phyloP scores from a whole-genome alignment of 805 yeast genomes.

The Lachancea thermotolerans region DNA sequence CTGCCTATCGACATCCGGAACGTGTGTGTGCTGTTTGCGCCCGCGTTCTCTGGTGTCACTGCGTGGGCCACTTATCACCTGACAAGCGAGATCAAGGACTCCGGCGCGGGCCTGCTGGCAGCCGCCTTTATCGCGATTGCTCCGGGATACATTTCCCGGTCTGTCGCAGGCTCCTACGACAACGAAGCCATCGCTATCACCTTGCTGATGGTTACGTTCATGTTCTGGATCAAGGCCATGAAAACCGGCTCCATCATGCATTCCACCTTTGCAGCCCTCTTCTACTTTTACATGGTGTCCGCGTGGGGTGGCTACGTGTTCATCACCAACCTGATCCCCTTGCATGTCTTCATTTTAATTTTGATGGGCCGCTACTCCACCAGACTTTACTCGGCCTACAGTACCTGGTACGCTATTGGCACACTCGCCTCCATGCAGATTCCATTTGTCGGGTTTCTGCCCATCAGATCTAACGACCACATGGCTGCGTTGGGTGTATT shows the following conservation, averaged over 20 bases:
- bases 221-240: constrained; percentile 90
- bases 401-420: constrained; percentile 96
- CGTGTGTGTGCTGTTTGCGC: constrained; percentile 92
- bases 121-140: constrained; percentile 96
- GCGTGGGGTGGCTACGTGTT: constrained; percentile 99
- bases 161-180: constrained; percentile 98
- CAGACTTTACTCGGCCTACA: constrained; percentile 80
- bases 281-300: constrained; percentile 96
- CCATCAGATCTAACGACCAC: constrained; percentile 94
- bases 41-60: constrained; percentile 90
- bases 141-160: constrained; percentile 96
- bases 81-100: constrained; percentile 83
- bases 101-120: constrained; percentile 82
- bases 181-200: constrained; percentile 99
- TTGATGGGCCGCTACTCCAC: constrained; percentile 91
- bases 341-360: constrained; percentile 84
- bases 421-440: constrained; percentile 99
- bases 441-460: constrained; percentile 96
- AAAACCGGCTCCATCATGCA: constrained; percentile 84
- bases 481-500: constrained; percentile 98
- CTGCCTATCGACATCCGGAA: constrained; percentile 92
- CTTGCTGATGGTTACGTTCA: constrained; percentile 88
- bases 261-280: constrained; percentile 76
- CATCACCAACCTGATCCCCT: constrained; percentile 93
- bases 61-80: constrained; percentile 84